Percentiles rank a stretch among this genome's conserved stretches.
These are phyloP conservation scores for Hypseocharis bilobata DNA, from an alignment of 441 rosid species.

Conservation along the genomic window DNA sequence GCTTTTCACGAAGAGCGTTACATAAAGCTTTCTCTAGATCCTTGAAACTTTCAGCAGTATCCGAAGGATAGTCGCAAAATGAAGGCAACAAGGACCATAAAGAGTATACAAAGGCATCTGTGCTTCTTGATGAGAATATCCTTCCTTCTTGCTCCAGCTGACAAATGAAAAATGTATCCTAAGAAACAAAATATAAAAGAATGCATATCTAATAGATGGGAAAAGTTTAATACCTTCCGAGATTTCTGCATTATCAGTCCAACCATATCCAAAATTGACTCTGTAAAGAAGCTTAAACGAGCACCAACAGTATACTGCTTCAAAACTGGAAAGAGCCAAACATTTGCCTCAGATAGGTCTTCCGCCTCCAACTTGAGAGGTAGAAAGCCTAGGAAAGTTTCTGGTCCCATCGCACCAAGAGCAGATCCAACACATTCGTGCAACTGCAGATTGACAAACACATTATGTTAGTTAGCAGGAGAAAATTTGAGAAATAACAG, in stretches of 20 bases:
- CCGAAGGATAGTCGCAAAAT: conserved; percentile 73
- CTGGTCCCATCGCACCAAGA: conserved; percentile 90
- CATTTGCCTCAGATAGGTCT: conserved; percentile 72
- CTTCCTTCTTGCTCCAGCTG: conserved; percentile 75
- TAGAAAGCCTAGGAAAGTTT: conserved; percentile 55
- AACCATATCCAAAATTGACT: conserved; percentile 48
- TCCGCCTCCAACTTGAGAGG: conserved; percentile 65
- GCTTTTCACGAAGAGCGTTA: conserved; percentile 49
- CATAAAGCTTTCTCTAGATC: conserved; percentile 46
- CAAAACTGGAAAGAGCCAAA: conserved; percentile 86
- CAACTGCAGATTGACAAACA: conserved; percentile 39
- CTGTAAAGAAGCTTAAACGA: conserved; percentile 57
- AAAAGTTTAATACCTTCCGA: conserved; percentile 37
- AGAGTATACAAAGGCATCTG: conserved; percentile 60
- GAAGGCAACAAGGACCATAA: conserved; percentile 88
- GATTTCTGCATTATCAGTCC: conserved; percentile 49
- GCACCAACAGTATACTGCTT: conserved; percentile 88
- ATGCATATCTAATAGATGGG: not conserved
- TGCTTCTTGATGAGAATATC: conserved; percentile 49
- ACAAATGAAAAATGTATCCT: conserved; percentile 22
- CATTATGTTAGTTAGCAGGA: conserved; percentile 14
- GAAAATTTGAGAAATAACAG: not conserved
- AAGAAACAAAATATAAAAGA: conserved; percentile 16
- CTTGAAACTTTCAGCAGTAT: conserved; percentile 64
- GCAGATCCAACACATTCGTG: conserved; percentile 92